Conservation (phyloP, 1,284 basidiomycete genomes). For the Ceratorhiza oryzae-sativae region DNA sequence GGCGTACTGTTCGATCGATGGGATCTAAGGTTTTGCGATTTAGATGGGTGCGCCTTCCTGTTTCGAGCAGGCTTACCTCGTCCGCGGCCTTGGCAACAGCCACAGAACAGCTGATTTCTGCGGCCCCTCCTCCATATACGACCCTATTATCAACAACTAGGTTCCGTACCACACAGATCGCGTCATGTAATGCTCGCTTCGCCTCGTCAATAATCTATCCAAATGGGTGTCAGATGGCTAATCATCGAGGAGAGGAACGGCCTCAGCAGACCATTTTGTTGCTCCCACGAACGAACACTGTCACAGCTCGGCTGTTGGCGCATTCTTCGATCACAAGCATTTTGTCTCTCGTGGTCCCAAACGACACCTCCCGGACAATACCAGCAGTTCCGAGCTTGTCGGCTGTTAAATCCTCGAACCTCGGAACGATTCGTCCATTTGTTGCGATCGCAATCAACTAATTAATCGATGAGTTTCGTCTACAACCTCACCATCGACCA, state of each 20-base stretch:
- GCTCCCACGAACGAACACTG: slow-evolving; percentile 95
- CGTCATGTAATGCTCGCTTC: slow-evolving; percentile 96
- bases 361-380: slow-evolving; percentile 90
- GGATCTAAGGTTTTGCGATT: slow-evolving; percentile 64
- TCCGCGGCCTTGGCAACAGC: slow-evolving; percentile 95
- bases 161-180: slow-evolving; percentile 96
- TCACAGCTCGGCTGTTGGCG: slow-evolving; percentile 95
- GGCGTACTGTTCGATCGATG: slow-evolving; percentile 98
- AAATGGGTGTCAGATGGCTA: neutral
- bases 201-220: slow-evolving; percentile 96
- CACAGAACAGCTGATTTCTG: slow-evolving; percentile 94
- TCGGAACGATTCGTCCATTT: slow-evolving; percentile 96
- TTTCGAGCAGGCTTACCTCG: slow-evolving; percentile 62
- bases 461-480: slow-evolving; percentile 12
- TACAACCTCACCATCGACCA: slow-evolving; percentile 41
- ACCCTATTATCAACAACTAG: slow-evolving; percentile 95
- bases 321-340: slow-evolving; percentile 99
- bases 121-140: slow-evolving; percentile 97
- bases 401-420: slow-evolving; percentile 92
- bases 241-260: slow-evolving; percentile 16
- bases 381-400: slow-evolving; percentile 95
- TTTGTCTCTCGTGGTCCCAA: slow-evolving; percentile 97
- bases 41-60: neutral
- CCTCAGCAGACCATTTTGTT: slow-evolving; percentile 91
- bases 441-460: slow-evolving; percentile 98